Conservation (phyloP, 169 alveolate species). For the Babesia bigemina region DNA sequence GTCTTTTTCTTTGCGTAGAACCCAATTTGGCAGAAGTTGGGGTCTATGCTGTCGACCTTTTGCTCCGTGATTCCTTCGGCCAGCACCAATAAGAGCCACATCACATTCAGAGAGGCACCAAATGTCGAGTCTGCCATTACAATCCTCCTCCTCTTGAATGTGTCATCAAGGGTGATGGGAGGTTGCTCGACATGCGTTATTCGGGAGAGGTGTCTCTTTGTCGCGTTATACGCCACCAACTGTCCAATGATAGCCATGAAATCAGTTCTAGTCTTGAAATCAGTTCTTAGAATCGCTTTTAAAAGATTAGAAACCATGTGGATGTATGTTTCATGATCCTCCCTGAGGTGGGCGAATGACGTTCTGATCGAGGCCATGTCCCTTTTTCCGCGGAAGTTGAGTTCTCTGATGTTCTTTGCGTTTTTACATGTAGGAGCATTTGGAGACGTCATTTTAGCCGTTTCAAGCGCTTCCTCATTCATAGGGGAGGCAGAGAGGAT, state of each 20-base stretch:
- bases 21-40: constrained; percentile 54
- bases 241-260: constrained; percentile 33
- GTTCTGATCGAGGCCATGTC: constrained; percentile 17
- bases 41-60: constrained; percentile 66
- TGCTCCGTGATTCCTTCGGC: constrained; percentile 69
- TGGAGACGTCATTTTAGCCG: constrained; percentile 9
- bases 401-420: constrained; percentile 16
- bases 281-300: constrained; percentile 36
- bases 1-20: constrained; percentile 52
- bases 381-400: constrained; percentile 45
- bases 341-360: constrained; percentile 26
- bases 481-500: constrained; percentile 30
- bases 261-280: constrained; percentile 20
- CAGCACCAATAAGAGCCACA: constrained; percentile 72
- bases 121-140: constrained; percentile 72
- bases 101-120: constrained; percentile 71
- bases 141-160: constrained; percentile 24
- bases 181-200: constrained; percentile 51
- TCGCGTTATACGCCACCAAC: constrained; percentile 28
- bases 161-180: constrained; percentile 42
- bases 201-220: constrained; percentile 34
- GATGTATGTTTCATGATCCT: constrained; percentile 32
- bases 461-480: constrained; percentile 42
- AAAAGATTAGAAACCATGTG: constrained; percentile 16
- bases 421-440: constrained; percentile 15